These are phyloP conservation scores for Conringia planisiliqua DNA, from an alignment of 345 rosid genomes.

Conservation along the genomic window DNA sequence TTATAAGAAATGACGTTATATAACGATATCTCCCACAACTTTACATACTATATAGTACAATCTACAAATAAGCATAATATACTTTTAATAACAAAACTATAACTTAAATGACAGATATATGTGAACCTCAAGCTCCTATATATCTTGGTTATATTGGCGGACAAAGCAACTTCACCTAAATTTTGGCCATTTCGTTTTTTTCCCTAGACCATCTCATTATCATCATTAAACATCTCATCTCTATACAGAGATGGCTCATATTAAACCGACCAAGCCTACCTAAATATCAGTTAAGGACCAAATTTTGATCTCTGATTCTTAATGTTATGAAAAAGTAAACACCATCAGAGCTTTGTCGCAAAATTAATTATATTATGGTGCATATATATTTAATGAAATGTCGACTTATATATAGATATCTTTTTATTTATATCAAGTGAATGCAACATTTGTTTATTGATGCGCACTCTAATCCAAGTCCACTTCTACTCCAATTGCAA, in stretches of 20 bases:
- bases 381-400: too few species aligned
- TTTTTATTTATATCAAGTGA: too few species aligned
- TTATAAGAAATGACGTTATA: background rate
- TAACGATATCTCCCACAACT: background rate
- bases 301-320: background rate
- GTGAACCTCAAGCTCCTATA: background rate
- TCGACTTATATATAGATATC: too few species aligned
- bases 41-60: background rate
- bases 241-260: background rate
- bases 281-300: background rate
- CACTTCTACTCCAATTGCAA: too few species aligned
- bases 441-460: too few species aligned
- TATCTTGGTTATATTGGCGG: background rate
- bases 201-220: background rate
- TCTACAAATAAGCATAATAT: background rate
- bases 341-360: too few species aligned
- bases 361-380: too few species aligned
- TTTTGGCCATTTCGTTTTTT: background rate
- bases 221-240: background rate
- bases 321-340: too few species aligned
- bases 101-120: background rate
- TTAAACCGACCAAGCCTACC: background rate
- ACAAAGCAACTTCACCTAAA: background rate
- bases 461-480: too few species aligned
- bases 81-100: background rate